phyloP scores from a whole-genome alignment of 495 filamentous ascomycete species.

The Pyrenopolyporus hunteri region DNA sequence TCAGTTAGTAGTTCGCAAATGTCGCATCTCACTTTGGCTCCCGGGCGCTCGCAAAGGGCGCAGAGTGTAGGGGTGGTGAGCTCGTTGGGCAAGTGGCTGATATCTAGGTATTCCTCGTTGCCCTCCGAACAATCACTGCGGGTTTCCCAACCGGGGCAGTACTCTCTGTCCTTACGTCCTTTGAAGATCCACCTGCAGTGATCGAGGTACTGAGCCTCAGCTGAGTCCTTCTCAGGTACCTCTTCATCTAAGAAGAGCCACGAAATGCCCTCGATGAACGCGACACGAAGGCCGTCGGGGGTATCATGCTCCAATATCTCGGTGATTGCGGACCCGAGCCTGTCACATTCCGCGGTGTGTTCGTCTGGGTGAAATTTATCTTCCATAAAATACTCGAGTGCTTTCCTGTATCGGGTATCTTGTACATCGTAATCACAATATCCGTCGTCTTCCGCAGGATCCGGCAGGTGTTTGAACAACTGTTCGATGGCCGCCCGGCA shows the following conservation, averaged over 20 bases:
- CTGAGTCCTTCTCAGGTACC: neutral
- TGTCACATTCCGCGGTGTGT: neutral
- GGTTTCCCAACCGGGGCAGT: neutral
- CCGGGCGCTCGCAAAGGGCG: neutral
- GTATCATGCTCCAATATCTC: neutral
- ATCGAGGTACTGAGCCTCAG: neutral
- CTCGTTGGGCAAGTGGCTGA: neutral
- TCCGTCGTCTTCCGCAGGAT: neutral
- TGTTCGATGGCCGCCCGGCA: neutral
- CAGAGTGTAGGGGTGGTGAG: neutral
- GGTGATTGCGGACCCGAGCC: neutral
- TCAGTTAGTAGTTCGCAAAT: neutral
- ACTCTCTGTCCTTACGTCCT: neutral
- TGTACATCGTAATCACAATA: neutral
- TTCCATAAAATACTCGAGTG: neutral
- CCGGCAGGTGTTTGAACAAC: neutral
- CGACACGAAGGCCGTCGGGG: neutral
- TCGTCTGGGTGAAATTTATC: neutral
- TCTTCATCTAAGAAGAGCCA: neutral
- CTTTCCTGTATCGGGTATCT: neutral
- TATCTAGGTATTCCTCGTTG: neutral
- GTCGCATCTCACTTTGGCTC: neutral
- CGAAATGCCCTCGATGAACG: neutral
- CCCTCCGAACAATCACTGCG: neutral
- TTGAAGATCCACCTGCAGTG: slow-evolving; percentile 1